Base-by-base conservation (phyloP, 1,284 basidiomycete genomes). In the Cronartium quercuum region DNA sequence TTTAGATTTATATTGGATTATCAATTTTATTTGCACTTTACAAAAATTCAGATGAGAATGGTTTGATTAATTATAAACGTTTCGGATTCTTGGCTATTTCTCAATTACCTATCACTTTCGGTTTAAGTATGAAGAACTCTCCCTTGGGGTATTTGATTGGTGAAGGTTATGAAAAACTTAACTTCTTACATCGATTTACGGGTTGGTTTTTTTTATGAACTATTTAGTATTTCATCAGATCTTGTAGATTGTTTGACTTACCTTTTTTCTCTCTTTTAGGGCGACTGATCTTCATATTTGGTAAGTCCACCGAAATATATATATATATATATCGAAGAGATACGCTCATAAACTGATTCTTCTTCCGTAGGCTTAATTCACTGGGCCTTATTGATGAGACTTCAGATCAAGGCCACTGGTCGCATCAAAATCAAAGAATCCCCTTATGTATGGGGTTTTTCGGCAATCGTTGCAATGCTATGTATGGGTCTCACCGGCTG, bases 91-190 rank as follows among this genome's bases (percentile, higher is more conserved):
- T 74, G 24, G 70, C 70, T 9, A 41, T 74, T 60, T 41, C 70
- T 34, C 70, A 74, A 74, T 57, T 74, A 40, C 70, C 70, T 10
- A 34, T 74, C 9, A 41, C 58, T n/a, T 66, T 74, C 51, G 47
- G 18, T 0, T 44, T 74, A n/a, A 38, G 42, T 9, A 74, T 74
- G 63, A 74, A 74, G 24, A 74, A 74, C 60, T 57, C 40, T 9
- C 70, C 70, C n/a, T 44, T 74, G 12, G 63, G 41, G 18, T 40
- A 60, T 15, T 34, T 74, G 12, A 47, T 51, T 38, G 70, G 70
- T 51, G 38, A 65, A 42, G 70, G 70, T 15, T 74, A 74, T 35
- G 62, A 74, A 40, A 64, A 65, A 44, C 51, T 74, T 0, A 74
- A 74, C 41, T 74, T 74, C 35, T 29, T 74, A 29, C 62, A 74